Evolutionary conservation across 2,329 filamentous ascomycete species (phyloP), one percentile per base, ranked within the genome.

Genomic region (Aspergillus pseudoviridinutans): DNA sequence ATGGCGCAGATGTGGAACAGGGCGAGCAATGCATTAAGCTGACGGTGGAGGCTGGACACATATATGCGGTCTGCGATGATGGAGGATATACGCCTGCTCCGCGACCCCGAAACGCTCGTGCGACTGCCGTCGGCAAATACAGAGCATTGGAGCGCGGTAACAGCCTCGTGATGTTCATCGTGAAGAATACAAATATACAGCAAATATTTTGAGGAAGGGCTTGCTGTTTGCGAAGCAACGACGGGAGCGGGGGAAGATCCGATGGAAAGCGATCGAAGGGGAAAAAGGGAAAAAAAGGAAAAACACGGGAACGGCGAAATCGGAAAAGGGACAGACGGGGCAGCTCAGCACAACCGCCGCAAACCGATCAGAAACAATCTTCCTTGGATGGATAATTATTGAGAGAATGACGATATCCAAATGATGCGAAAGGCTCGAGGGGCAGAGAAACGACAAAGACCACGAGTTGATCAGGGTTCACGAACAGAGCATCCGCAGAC

Each of bases 101-200:
- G 54, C 29, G 52, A 51, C 53, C 50, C n/a, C 50, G 50, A 38
- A 58, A 52, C 24, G 32, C 54, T 38, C 55, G 46, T 42, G 52
- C 49, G n/a, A 51, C 38, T 49, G 58, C 29, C n/a, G 55, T 44
- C 52, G 56, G 55, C 29, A 56, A 58, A 44, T 57, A 57, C 49
- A 65, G 27, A 51, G 60, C 50, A 47, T 62, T 58, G 41, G 61
- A 56, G 54, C 57, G 61, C 25, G 61, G 50, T 51, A 66, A 51
- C 57, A 68, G 61, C 61, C 63, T 64, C 59, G 64, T 50, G 51
- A 61, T 53, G 49, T 53, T 62, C 68, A 69, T 69, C 53, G 56
- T 59, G 55, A 55, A 54, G 6, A 6, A 17, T 14, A 7, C 32
- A 38, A 38, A 38, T 38, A 17, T 38, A 38, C 32, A 38, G 4